These are phyloP conservation scores for Bruguiera gymnorhiza DNA, from an alignment of 345 rosid genomes.

Conservation along the genomic window DNA sequence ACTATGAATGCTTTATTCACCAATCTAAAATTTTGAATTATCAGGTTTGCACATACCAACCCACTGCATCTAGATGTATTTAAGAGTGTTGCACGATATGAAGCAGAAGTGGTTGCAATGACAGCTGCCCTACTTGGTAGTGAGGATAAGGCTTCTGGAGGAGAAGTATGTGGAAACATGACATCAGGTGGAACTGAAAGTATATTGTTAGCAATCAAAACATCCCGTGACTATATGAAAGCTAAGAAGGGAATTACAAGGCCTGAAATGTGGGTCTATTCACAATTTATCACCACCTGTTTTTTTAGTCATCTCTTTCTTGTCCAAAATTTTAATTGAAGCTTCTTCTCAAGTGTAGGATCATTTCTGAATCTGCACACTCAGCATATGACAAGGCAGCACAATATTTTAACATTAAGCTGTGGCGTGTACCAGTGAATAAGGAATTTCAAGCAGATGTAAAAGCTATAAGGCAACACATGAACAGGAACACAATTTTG, in stretches of 20 bases:
- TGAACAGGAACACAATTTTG: slow-evolving; percentile 81
- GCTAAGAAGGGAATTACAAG: slow-evolving; percentile 71
- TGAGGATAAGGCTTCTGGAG: slow-evolving; percentile 66
- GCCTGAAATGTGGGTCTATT: slow-evolving; percentile 71
- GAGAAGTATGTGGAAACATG: slow-evolving; percentile 95
- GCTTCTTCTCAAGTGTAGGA: slow-evolving; percentile 46
- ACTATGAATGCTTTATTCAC: background rate
- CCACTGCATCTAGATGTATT: slow-evolving; percentile 88
- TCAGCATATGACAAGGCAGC: slow-evolving; percentile 98
- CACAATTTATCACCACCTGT: background rate
- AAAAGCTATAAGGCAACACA: slow-evolving; percentile 54
- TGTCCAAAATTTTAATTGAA: slow-evolving; percentile 10
- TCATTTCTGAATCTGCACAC: slow-evolving; percentile 91
- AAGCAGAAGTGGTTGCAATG: slow-evolving; percentile 97
- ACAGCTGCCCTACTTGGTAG: slow-evolving; percentile 82
- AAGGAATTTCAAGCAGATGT: slow-evolving; percentile 83
- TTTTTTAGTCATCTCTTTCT: slow-evolving; percentile 10
- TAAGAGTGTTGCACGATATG: slow-evolving; percentile 78
- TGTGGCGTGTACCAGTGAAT: slow-evolving; percentile 85
- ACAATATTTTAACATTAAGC: slow-evolving; percentile 88
- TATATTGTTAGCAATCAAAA: slow-evolving; percentile 83
- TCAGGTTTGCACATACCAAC: slow-evolving; percentile 97
- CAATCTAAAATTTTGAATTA: background rate
- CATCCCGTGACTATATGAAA: slow-evolving; percentile 94
- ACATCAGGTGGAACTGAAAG: slow-evolving; percentile 99